Evolutionary conservation across 148 eudicot genomes (phyloP).

Genomic region (Pouteria glomerata): DNA sequence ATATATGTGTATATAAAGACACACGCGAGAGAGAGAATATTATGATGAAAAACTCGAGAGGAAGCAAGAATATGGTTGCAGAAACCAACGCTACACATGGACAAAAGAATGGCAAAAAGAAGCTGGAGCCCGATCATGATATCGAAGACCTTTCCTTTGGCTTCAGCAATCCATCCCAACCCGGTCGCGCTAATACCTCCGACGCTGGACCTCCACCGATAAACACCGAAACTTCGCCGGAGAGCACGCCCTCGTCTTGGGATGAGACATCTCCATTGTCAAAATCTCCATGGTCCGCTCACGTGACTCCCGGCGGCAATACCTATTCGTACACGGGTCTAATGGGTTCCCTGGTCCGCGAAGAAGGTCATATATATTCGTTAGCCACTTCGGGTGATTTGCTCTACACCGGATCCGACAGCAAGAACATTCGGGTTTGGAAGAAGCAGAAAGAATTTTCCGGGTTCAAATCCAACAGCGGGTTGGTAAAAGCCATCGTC

Average conservation of each 20-base stretch:
- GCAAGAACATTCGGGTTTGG: slow-evolving; percentile 83
- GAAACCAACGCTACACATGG: slow-evolving; percentile 5
- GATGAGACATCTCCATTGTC: slow-evolving; percentile 18
- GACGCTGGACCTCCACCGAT: background rate
- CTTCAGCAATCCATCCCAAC: slow-evolving; percentile 14
- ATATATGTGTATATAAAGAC: background rate
- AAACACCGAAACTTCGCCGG: too few relatives aligned
- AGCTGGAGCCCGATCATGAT: slow-evolving; percentile 7
- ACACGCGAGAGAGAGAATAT: background rate
- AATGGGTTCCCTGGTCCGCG: slow-evolving; percentile 74
- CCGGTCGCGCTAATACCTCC: background rate
- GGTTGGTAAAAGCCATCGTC: slow-evolving; percentile 68
- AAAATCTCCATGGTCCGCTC: slow-evolving; percentile 63
- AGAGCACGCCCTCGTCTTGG: background rate
- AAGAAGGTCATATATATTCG: slow-evolving; percentile 82
- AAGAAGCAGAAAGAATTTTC: slow-evolving; percentile 69
- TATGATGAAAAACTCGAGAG: slow-evolving; percentile 9
- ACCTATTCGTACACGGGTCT: slow-evolving; percentile 43
- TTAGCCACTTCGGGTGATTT: slow-evolving; percentile 65
- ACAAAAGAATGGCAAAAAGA: background rate
- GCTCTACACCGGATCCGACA: slow-evolving; percentile 74
- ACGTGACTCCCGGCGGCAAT: slow-evolving; percentile 3
- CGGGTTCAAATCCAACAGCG: slow-evolving; percentile 74
- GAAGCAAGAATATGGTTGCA: background rate
- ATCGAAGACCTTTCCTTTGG: slow-evolving; percentile 23